Conservation (phyloP, 805 yeast genomes). For the Candida gorgasii region DNA sequence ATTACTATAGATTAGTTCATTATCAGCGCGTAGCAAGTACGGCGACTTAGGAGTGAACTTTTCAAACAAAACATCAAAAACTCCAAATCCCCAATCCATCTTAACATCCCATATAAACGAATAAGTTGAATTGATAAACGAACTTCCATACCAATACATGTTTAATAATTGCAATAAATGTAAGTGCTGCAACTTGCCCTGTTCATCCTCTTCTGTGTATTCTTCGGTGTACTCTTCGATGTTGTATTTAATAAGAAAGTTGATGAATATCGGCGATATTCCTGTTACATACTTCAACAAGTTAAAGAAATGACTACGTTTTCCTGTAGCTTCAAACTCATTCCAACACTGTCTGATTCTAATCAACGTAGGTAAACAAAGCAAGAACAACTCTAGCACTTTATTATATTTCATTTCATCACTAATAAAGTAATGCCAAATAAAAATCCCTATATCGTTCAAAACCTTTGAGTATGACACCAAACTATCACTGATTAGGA, state of each 20-base stretch:
- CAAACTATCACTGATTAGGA: slow-evolving; percentile 78
- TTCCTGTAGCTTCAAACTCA: slow-evolving; percentile 58
- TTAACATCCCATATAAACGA: slow-evolving; percentile 87
- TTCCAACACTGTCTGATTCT: slow-evolving; percentile 79
- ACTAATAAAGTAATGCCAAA: slow-evolving; percentile 44
- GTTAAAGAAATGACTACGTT: slow-evolving; percentile 63
- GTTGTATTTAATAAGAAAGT: slow-evolving; percentile 25
- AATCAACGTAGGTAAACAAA: slow-evolving; percentile 64
- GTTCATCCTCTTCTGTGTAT: slow-evolving; percentile 15
- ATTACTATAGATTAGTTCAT: slow-evolving; percentile 14
- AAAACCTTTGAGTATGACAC: slow-evolving; percentile 78
- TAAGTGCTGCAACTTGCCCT: slow-evolving; percentile 13
- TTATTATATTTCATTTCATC: slow-evolving; percentile 31
- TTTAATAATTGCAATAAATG: slow-evolving; percentile 24
- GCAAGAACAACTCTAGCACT: slow-evolving; percentile 30
- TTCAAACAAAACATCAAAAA: slow-evolving; percentile 40
- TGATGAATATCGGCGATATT: slow-evolving; percentile 38
- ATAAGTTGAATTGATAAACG: slow-evolving; percentile 67
- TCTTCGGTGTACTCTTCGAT: slow-evolving; percentile 13
- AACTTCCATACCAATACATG: slow-evolving; percentile 44
- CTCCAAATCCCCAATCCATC: slow-evolving; percentile 81
- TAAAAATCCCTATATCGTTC: slow-evolving; percentile 65
- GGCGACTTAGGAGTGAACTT: slow-evolving; percentile 9
- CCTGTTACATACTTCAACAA: slow-evolving; percentile 73
- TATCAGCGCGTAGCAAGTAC: slow-evolving; percentile 22